phyloP scores from a whole-genome alignment of 176 grass and related monocot genomes.

The Pontederia crassipes region DNA sequence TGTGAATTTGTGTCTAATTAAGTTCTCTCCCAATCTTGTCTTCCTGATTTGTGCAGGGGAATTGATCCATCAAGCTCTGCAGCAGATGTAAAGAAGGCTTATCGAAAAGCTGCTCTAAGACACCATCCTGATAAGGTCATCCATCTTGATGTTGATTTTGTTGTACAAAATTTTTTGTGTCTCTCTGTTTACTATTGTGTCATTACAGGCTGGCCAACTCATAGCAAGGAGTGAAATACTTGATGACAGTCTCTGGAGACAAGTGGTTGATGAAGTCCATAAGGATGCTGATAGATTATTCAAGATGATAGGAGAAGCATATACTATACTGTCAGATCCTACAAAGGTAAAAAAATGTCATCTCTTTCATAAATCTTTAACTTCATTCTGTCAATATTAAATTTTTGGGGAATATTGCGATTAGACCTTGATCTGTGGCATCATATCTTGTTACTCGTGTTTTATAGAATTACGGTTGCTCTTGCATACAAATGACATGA shows the following conservation, averaged over 20 bases:
- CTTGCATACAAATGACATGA: too few species aligned
- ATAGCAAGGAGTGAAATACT: slow-evolving; percentile 68
- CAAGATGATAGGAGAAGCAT: slow-evolving; percentile 84
- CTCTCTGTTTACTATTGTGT: slow-evolving; percentile 22
- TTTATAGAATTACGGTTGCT: too few species aligned
- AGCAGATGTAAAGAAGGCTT: slow-evolving; percentile 73
- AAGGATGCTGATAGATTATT: slow-evolving; percentile 81
- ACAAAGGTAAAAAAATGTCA: slow-evolving; percentile 36
- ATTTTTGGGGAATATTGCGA: not conserved
- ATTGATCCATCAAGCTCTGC: slow-evolving; percentile 56
- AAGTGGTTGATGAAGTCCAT: slow-evolving; percentile 38
- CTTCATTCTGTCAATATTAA: not conserved
- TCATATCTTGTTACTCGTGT: too few species aligned
- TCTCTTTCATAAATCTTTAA: not conserved
- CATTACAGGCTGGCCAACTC: slow-evolving; percentile 50
- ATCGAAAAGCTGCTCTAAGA: slow-evolving; percentile 73
- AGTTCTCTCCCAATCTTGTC: not conserved
- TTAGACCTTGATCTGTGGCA: not conserved
- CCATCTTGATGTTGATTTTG: slow-evolving; percentile 15
- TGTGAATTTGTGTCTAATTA: too few species aligned
- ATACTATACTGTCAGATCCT: slow-evolving; percentile 65
- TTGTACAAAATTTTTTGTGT: slow-evolving; percentile 14
- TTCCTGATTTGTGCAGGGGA: slow-evolving; percentile 44
- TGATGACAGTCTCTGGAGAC: slow-evolving; percentile 36
- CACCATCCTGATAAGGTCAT: slow-evolving; percentile 82